A percentile compares a stretch with the other conserved stretches of the same genome.
phyloP scores from a whole-genome alignment of 106 monocot species.

The Vanilla planifolia region DNA sequence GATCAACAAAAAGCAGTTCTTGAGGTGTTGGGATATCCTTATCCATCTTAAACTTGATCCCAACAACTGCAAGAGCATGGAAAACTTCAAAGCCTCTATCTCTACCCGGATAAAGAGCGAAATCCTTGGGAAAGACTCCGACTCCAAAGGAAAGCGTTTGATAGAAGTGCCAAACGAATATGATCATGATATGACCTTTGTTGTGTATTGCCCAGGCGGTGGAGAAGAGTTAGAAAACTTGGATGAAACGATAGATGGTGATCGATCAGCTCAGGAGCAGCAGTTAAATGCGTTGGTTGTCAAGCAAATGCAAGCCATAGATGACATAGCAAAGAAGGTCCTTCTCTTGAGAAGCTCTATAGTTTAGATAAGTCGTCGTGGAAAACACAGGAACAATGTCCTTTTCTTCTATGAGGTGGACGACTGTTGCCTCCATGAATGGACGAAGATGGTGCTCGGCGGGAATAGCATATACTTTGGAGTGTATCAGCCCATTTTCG shows the following conservation, averaged over 20 bases:
- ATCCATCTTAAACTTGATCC: slow-evolving; percentile 55
- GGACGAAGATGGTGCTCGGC: no score
- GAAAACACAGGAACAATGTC: no score
- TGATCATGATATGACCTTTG: slow-evolving; percentile 64
- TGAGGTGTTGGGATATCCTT: slow-evolving; percentile 80
- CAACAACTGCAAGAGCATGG: slow-evolving; percentile 25
- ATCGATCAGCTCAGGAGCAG: slow-evolving; percentile 39
- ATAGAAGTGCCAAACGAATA: slow-evolving; percentile 61
- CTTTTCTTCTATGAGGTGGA: no score
- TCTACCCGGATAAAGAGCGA: slow-evolving; percentile 49
- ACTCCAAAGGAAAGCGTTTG: slow-evolving; percentile 37
- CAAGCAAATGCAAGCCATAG: slow-evolving; percentile 54
- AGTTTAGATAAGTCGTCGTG: no score
- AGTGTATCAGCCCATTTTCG: no score
- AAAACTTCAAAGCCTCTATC: slow-evolving; percentile 53
- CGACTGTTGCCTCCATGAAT: no score
- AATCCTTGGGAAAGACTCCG: slow-evolving; percentile 45
- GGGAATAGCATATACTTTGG: no score
- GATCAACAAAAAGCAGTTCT: slow-evolving; percentile 87
- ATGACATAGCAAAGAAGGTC: slow-evolving; percentile 50
- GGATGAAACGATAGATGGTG: slow-evolving; percentile 14
- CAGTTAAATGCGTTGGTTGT: slow-evolving; percentile 72
- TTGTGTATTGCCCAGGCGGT: slow-evolving; percentile 26
- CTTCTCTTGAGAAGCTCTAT: slow-evolving; percentile 1
- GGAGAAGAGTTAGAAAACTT: slow-evolving; percentile 18